Percentiles rank a stretch among this genome's conserved stretches.
Evolutionary conservation across 2,329 filamentous ascomycete genomes (phyloP).

Genomic region (Sporothrix variecibatus): DNA sequence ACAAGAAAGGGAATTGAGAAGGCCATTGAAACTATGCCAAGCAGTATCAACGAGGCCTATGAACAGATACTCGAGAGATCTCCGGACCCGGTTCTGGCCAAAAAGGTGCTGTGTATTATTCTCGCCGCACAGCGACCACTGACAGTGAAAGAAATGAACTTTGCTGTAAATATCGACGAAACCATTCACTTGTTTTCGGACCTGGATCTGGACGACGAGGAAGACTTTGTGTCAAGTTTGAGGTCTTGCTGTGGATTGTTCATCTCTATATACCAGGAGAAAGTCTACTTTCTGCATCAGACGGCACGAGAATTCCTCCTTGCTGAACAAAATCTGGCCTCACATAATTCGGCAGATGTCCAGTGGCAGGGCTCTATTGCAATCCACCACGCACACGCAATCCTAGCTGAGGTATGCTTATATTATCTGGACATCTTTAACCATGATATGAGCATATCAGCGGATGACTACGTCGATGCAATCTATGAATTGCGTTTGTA

Average conservation of each 20-base stretch:
- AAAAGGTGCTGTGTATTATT: conserved; percentile 35
- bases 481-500: too few relatives aligned
- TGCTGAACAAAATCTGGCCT: neutral
- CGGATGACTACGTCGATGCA: too few relatives aligned
- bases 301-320: neutral
- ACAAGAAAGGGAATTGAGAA: conserved; percentile 27
- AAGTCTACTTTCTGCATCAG: neutral
- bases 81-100: conserved; percentile 22
- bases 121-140: conserved; percentile 35
- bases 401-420: neutral
- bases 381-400: neutral
- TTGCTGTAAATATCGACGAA: conserved; percentile 30
- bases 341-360: neutral
- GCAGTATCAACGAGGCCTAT: conserved; percentile 32
- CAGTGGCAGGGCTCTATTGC: neutral
- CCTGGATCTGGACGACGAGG: neutral
- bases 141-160: conserved; percentile 37
- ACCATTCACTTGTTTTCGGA: neutral
- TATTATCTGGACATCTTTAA: neutral
- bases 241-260: neutral
- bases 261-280: neutral
- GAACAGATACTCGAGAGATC: conserved; percentile 32
- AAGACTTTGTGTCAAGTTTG: neutral
- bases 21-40: conserved; percentile 32
- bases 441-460: neutral